Percentiles rank a stretch among this genome's conserved stretches.
Evolutionary conservation across 768 basidiomycete genomes (phyloP).

Genomic region (Mycena vulgaris): DNA sequence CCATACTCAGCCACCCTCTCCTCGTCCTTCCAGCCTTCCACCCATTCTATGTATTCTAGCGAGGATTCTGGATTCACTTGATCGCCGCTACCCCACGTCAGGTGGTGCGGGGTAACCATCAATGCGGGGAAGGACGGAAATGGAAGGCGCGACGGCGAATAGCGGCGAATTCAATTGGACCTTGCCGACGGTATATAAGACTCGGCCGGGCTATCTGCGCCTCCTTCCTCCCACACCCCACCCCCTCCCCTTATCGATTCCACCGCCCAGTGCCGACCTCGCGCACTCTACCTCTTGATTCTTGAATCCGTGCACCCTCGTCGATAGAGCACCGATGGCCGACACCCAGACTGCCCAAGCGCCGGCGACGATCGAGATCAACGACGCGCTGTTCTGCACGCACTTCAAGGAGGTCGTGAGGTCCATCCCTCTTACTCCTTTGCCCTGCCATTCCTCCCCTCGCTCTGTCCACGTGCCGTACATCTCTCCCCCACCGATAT

Average conservation of each 20-base stretch:
- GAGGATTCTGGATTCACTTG: too few species aligned
- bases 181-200: conserved; percentile 11
- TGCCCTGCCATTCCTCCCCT: neutral
- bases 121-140: neutral
- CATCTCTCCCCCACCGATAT: neutral
- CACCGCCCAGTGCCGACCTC: neutral
- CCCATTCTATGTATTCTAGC: too few species aligned
- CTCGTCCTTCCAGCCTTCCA: too few species aligned
- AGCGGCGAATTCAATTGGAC: neutral
- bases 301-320: neutral
- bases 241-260: neutral
- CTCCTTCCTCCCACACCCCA: conserved; percentile 13
- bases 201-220: neutral
- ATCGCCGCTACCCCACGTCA: conserved; percentile 8
- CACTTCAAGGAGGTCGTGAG: conserved; percentile 87
- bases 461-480: too few species aligned
- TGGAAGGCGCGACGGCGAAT: neutral
- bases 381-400: conserved; percentile 51
- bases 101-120: conserved; percentile 10
- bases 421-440: conserved; percentile 44
- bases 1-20: too few species aligned
- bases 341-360: conserved; percentile 16
- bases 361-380: conserved; percentile 32
- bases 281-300: neutral
- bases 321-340: conserved; percentile 17